Percentiles rank a stretch among this genome's conserved stretches.
These are phyloP conservation scores for Rubus parviflorus DNA, from an alignment of 306 rosid genomes.

Conservation along the genomic window DNA sequence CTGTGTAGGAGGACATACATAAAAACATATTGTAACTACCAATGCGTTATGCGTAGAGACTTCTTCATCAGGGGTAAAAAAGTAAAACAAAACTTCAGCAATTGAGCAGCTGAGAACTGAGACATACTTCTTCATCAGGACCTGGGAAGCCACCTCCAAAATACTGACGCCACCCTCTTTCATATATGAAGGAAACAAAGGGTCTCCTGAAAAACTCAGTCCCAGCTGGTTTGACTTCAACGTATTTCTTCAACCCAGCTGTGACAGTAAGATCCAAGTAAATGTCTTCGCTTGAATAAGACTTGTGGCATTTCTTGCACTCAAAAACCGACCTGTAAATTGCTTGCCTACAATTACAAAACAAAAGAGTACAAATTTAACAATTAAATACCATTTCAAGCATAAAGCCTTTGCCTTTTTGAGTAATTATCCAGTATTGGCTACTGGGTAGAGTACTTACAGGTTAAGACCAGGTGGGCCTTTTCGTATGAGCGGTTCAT, in stretches of 20 bases:
- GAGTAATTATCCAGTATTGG: too few relatives aligned
- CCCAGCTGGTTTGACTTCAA: constrained; percentile 62
- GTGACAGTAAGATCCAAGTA: constrained; percentile 79
- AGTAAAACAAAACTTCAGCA: background rate
- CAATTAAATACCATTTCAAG: background rate
- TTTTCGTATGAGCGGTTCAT: constrained; percentile 76
- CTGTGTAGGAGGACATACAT: constrained; percentile 40
- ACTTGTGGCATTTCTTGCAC: constrained; percentile 70
- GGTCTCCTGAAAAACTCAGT: constrained; percentile 96
- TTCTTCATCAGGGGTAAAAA: too few relatives aligned
- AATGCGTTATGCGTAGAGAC: background rate
- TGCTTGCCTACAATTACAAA: constrained; percentile 52
- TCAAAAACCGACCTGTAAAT: constrained; percentile 80
- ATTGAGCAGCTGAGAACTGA: background rate
- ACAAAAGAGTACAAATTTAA: background rate
- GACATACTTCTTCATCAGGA: constrained; percentile 78
- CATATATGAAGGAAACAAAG: constrained; percentile 85
- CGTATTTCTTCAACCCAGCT: constrained; percentile 67
- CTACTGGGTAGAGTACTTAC: constrained; percentile 42
- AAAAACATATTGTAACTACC: background rate
- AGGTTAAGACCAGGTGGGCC: constrained; percentile 81
- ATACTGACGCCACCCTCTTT: constrained; percentile 99
- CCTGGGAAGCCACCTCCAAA: constrained; percentile 90
- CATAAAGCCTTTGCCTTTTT: background rate
- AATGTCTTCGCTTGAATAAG: constrained; percentile 73